Conservation (phyloP, 2,329 filamentous ascomycete species). For the Claviceps monticola region DNA sequence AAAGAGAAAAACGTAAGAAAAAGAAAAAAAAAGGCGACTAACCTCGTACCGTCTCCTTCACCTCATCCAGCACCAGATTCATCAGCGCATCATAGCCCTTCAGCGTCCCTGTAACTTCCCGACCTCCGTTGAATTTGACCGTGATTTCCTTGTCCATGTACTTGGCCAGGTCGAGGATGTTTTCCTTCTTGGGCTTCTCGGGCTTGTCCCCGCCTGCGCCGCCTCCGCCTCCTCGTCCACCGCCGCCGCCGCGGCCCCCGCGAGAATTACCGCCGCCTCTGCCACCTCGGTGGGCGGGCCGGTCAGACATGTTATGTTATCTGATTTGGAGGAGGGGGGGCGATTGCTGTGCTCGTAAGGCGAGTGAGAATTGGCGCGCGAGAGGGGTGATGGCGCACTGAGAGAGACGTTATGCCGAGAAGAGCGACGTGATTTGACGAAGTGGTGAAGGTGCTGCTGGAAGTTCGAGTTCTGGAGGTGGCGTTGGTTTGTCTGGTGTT, state of each 20-base stretch:
- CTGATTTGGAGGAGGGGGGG: background rate
- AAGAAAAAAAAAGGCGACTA: conserved; percentile 13
- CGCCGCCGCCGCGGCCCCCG: conserved; percentile 22
- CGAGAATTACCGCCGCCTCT: conserved; percentile 24
- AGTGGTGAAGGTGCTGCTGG: no score
- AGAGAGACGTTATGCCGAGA: no score
- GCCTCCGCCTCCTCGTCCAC: conserved; percentile 12
- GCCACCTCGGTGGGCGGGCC: conserved; percentile 33
- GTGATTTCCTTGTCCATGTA: conserved; percentile 95
- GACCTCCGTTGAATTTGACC: conserved; percentile 92
- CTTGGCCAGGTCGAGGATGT: conserved; percentile 87
- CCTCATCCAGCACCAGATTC: conserved; percentile 93
- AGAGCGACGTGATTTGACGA: no score
- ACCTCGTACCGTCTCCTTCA: conserved; percentile 83
- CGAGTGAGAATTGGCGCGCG: background rate
- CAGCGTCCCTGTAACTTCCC: conserved; percentile 77
- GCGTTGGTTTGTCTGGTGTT: no score
- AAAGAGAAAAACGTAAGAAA: background rate
- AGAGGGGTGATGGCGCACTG: background rate
- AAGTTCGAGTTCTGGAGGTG: no score
- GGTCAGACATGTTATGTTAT: conserved; percentile 33
- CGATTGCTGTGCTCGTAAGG: background rate
- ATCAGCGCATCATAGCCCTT: conserved; percentile 97
- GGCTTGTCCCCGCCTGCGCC: conserved; percentile 35
- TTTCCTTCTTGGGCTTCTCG: conserved; percentile 92